phyloP scores from a whole-genome alignment of 2,329 filamentous ascomycete species.

The Fusarium zealandicum region DNA sequence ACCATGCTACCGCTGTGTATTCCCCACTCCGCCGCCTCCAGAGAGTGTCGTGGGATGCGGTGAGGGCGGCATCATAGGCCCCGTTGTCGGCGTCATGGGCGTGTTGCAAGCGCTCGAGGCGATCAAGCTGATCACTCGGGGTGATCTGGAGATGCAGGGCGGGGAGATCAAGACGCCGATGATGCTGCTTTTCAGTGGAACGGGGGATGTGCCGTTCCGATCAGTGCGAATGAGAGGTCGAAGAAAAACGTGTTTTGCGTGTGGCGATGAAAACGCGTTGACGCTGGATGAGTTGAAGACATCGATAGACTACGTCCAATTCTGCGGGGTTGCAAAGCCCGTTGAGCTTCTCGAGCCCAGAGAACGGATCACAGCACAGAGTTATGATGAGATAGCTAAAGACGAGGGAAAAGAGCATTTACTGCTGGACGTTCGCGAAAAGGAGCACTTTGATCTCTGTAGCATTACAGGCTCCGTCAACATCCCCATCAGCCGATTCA shows the following conservation, averaged over 20 bases:
- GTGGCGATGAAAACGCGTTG: conserved; percentile 67
- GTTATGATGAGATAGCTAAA: conserved; percentile 57
- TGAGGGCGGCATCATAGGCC: conserved; percentile 90
- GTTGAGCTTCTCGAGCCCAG: conserved; percentile 64
- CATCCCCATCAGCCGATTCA: conserved; percentile 65
- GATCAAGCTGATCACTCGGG: conserved; percentile 76
- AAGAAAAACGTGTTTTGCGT: conserved; percentile 77
- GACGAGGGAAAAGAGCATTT: conserved; percentile 52
- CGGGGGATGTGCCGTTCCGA: conserved; percentile 64
- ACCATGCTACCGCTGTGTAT: conserved; percentile 94
- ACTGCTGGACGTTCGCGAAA: conserved; percentile 84
- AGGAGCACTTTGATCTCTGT: conserved; percentile 84
- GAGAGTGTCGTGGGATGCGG: conserved; percentile 86
- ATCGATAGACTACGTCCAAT: conserved; percentile 82
- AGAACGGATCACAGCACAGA: conserved; percentile 71
- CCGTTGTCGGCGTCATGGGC: conserved; percentile 93
- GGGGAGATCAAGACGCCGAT: conserved; percentile 37
- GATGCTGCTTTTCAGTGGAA: conserved; percentile 59
- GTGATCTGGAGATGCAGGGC: conserved; percentile 33
- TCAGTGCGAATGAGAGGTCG: conserved; percentile 76
- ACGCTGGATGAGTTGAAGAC: conserved; percentile 67
- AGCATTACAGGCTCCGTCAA: conserved; percentile 79
- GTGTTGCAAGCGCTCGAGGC: conserved; percentile 89
- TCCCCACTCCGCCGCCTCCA: conserved; percentile 84
- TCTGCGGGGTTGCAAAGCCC: conserved; percentile 73